Evolutionary conservation across 2,329 filamentous ascomycete species (phyloP).

Genomic region (Pseudogymnoascus sp.): DNA sequence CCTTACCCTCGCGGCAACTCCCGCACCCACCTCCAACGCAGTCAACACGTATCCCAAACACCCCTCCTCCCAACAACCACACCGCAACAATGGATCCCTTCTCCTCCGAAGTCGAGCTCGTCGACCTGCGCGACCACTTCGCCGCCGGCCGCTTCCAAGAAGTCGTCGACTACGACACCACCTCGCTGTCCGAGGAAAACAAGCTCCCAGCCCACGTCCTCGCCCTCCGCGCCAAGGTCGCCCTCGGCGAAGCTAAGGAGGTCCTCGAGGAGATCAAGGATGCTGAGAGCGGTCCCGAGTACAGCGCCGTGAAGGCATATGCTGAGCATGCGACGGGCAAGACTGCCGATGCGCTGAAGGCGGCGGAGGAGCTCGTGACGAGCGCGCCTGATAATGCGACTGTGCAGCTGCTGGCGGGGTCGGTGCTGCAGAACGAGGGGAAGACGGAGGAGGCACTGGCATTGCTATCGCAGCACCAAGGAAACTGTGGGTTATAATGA

Average conservation of each 20-base stretch:
- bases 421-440: slow-evolving; percentile 69
- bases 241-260: slow-evolving; percentile 67
- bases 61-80: not conserved
- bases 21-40: not conserved
- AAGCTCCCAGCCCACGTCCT: slow-evolving; percentile 68
- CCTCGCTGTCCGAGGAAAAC: slow-evolving; percentile 72
- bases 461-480: slow-evolving; percentile 74
- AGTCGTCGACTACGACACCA: slow-evolving; percentile 78
- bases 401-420: slow-evolving; percentile 78
- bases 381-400: slow-evolving; percentile 63
- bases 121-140: slow-evolving; percentile 65
- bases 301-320: slow-evolving; percentile 68
- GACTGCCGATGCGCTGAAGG: slow-evolving; percentile 52
- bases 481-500: slow-evolving; percentile 58
- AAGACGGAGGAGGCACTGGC: slow-evolving; percentile 79
- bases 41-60: slow-evolving; percentile 6
- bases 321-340: slow-evolving; percentile 59
- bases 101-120: slow-evolving; percentile 62
- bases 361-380: slow-evolving; percentile 59
- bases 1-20: slow-evolving; percentile 4
- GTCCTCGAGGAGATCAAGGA: slow-evolving; percentile 62
- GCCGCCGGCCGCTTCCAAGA: slow-evolving; percentile 77
- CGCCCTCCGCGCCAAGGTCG: slow-evolving; percentile 73
- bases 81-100: slow-evolving; percentile 55
- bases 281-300: slow-evolving; percentile 59